Conservation (phyloP, 2,329 filamentous ascomycete species). For the Phialocephala subalpina region DNA sequence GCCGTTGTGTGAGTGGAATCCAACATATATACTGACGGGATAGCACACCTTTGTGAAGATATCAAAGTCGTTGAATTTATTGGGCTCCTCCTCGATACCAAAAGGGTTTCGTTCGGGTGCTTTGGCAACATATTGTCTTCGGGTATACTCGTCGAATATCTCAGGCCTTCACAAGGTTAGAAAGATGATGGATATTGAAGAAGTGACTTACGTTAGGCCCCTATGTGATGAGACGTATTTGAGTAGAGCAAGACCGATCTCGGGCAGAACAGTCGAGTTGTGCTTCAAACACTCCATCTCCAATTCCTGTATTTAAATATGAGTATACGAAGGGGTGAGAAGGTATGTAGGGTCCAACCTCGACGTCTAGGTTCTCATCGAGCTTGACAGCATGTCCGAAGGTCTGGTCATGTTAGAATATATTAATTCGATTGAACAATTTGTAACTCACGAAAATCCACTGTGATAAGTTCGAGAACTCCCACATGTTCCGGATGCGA, state of each 20-base stretch:
- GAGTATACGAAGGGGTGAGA: conserved; percentile 18
- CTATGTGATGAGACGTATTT: conserved; percentile 96
- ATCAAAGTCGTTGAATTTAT: conserved; percentile 82
- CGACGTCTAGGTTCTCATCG: conserved; percentile 86
- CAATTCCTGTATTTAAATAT: conserved; percentile 69
- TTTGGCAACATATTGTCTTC: conserved; percentile 87
- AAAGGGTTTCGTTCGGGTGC: conserved; percentile 84
- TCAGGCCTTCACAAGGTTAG: conserved; percentile 67
- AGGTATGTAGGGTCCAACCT: conserved; percentile 64
- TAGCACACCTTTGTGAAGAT: conserved; percentile 75
- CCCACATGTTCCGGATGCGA: conserved; percentile 88
- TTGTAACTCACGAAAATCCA: conserved; percentile 70
- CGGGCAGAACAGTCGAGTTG: conserved; percentile 75
- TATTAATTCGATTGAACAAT: no score
- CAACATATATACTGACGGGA: conserved; percentile 39
- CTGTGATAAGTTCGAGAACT: conserved; percentile 93
- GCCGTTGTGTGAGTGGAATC: conserved; percentile 53
- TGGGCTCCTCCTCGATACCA: conserved; percentile 76
- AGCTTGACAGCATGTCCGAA: conserved; percentile 93
- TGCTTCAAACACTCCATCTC: conserved; percentile 89
- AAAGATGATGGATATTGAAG: conserved; percentile 4
- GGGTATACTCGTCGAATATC: conserved; percentile 91
- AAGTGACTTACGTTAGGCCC: conserved; percentile 78
- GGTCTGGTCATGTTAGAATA: conserved; percentile 48
- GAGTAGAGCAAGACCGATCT: conserved; percentile 85